Conservation (phyloP, 805 yeast genomes). For the Wickerhamiella bombiphila region DNA sequence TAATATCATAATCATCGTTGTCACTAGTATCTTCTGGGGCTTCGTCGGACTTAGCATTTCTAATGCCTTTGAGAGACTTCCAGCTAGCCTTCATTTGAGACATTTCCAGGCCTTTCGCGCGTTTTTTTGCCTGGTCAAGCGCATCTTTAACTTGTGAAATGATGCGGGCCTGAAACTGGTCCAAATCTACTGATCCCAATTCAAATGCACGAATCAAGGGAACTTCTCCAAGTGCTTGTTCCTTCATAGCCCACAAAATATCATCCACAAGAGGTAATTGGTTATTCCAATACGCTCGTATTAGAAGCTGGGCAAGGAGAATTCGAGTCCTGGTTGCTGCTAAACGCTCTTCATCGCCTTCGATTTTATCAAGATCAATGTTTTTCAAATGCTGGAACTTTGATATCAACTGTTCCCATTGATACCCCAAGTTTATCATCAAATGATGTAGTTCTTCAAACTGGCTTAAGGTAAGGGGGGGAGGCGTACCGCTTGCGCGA, state of each 20-base stretch:
- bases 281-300: constrained; percentile 36
- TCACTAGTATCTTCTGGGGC: constrained; percentile 1
- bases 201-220: constrained; percentile 6
- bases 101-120: not conserved
- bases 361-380: constrained; percentile 26
- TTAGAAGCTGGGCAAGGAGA: constrained; percentile 45
- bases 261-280: constrained; percentile 42
- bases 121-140: not conserved
- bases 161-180: constrained; percentile 12
- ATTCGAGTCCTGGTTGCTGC: constrained; percentile 40
- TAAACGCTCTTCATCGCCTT: not conserved
- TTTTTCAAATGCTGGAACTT: constrained; percentile 40
- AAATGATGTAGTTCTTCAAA: constrained; percentile 34
- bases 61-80: constrained; percentile 4
- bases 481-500: too few species aligned
- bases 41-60: too few species aligned
- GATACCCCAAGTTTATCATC: constrained; percentile 36
- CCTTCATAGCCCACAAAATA: constrained; percentile 27
- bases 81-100: not conserved
- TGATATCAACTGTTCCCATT: constrained; percentile 35
- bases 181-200: constrained; percentile 6
- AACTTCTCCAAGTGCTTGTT: constrained; percentile 11
- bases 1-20: not conserved
- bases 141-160: constrained; percentile 2
- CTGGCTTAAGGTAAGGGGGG: constrained; percentile 8